Evolutionary conservation across 176 grass and related monocot species (phyloP).

Genomic region (Puccinellia tenuiflora): DNA sequence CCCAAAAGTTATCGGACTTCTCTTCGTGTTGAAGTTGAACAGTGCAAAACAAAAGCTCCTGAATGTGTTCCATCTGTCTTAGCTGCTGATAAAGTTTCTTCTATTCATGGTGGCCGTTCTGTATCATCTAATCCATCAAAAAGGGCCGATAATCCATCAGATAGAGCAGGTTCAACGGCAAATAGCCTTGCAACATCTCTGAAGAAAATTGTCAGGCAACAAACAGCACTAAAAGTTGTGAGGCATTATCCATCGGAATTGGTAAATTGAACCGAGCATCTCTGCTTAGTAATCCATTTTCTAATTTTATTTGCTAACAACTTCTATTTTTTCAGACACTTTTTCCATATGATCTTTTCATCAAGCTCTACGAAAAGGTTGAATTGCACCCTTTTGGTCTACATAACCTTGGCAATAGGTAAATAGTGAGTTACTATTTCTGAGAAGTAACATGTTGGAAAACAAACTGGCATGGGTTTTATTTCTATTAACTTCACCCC

Average conservation of each 20-base stretch:
- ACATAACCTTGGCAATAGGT: constrained; percentile 95
- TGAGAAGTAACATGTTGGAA: constrained; percentile 1
- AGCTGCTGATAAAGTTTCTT: constrained; percentile 30
- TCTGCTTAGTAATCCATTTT: constrained; percentile 13
- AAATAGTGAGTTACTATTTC: constrained; percentile 17
- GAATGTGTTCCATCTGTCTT: constrained; percentile 28
- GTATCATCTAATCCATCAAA: constrained; percentile 28
- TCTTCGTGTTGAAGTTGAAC: constrained; percentile 26
- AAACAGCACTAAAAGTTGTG: constrained; percentile 53
- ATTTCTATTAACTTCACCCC: background rate
- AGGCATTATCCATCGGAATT: constrained; percentile 86
- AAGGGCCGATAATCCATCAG: constrained; percentile 32
- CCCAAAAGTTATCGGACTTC: constrained; percentile 16
- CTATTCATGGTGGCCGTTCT: constrained; percentile 21
- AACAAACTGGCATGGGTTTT: constrained; percentile 2
- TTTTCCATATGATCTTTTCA: constrained; percentile 82
- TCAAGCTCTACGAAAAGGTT: constrained; percentile 78
- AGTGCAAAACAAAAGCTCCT: constrained; percentile 22
- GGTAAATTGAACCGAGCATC: constrained; percentile 42
- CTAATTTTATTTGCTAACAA: constrained; percentile 16
- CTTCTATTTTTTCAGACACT: constrained; percentile 48
- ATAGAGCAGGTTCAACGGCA: constrained; percentile 32
- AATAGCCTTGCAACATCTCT: constrained; percentile 49
- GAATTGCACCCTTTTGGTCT: constrained; percentile 83
- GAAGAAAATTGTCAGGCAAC: constrained; percentile 66